Evolutionary conservation across 164 flowering plant genomes (phyloP).

Genomic region (Warburgia ugandensis): DNA sequence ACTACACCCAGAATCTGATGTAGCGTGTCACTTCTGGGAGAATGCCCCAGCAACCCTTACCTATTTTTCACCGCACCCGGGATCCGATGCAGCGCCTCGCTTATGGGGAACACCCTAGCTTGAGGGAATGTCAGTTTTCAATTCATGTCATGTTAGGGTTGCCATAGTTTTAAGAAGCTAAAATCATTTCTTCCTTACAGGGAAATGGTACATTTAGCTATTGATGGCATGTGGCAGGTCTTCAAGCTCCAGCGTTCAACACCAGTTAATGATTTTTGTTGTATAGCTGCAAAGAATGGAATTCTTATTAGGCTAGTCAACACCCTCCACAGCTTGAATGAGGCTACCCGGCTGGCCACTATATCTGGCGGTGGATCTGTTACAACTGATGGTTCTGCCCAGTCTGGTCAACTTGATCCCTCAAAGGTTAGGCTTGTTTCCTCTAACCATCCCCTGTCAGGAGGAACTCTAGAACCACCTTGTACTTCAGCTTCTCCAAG

Average conservation of each 20-base stretch:
- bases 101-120: too few species aligned
- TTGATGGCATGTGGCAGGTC: slow-evolving; percentile 99
- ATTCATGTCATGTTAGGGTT: too few species aligned
- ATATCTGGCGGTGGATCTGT: slow-evolving; percentile 49
- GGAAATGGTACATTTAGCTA: slow-evolving; percentile 99
- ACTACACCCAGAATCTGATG: too few species aligned
- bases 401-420: slow-evolving; percentile 60
- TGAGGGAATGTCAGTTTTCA: too few species aligned
- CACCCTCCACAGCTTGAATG: slow-evolving; percentile 94
- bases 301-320: slow-evolving; percentile 85
- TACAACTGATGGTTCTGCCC: slow-evolving; percentile 45
- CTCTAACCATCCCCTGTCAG: slow-evolving; percentile 30
- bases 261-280: slow-evolving; percentile 90
- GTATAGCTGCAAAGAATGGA: slow-evolving; percentile 96
- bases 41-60: too few species aligned
- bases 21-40: too few species aligned
- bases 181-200: slow-evolving; percentile 25
- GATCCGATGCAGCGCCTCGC: too few species aligned
- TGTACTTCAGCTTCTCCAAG: slow-evolving; percentile 50
- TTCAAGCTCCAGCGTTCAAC: slow-evolving; percentile 92
- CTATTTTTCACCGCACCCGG: too few species aligned
- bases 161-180: background rate
- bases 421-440: slow-evolving; percentile 39
- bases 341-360: slow-evolving; percentile 89
- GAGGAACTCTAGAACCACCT: slow-evolving; percentile 43